Percentiles rank a stretch among this genome's conserved stretches.
phyloP scores from a whole-genome alignment of 2,329 filamentous ascomycete genomes.

The Microcyclospora tardicrescens region DNA sequence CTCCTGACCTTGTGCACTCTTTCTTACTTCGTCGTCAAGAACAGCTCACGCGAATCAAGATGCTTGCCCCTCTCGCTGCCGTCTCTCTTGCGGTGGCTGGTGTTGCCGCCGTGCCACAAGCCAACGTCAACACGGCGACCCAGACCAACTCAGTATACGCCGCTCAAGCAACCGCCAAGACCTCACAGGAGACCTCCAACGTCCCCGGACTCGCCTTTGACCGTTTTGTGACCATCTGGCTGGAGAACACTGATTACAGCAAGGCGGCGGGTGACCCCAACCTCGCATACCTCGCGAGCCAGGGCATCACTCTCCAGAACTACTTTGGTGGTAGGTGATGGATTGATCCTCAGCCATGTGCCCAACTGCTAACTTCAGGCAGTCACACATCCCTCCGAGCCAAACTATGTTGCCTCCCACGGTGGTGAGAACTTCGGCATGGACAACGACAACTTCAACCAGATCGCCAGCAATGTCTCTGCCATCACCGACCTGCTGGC shows the following conservation, averaged over 20 bases:
- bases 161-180: constrained; percentile 48
- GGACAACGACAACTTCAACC: constrained; percentile 51
- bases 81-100: constrained; percentile 18
- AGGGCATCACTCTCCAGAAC: constrained; percentile 48
- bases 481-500: constrained; percentile 31
- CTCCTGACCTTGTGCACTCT: no score
- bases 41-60: constrained; percentile 1
- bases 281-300: constrained; percentile 43
- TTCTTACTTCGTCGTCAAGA: no score
- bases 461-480: constrained; percentile 28
- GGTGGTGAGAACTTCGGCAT: constrained; percentile 65
- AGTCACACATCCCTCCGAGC: constrained; percentile 57
- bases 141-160: constrained; percentile 38
- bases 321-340: constrained; percentile 26
- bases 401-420: constrained; percentile 59
- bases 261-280: constrained; percentile 51
- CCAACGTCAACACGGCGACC: constrained; percentile 37
- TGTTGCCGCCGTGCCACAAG: constrained; percentile 13
- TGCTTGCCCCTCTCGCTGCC: constrained; percentile 10
- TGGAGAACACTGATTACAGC: constrained; percentile 62
- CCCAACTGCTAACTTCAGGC: background rate
- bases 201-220: constrained; percentile 62
- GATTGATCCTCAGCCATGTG: background rate
- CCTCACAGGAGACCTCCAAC: constrained; percentile 46
- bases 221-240: constrained; percentile 59